These are phyloP conservation scores for Epichloe baconii DNA, from an alignment of 2,329 filamentous ascomycete species.

Conservation along the genomic window DNA sequence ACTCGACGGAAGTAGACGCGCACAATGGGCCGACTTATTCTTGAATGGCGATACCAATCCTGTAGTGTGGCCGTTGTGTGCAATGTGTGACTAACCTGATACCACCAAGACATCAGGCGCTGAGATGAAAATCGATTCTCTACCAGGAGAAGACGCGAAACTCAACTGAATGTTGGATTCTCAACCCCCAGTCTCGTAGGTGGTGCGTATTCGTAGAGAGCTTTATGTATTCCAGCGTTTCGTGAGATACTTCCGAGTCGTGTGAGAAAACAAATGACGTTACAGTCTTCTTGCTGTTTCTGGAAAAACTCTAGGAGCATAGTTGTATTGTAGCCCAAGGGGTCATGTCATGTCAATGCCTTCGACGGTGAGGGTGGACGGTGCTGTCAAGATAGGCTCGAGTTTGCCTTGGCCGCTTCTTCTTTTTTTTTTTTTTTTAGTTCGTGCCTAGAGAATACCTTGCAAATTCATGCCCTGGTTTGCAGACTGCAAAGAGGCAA, in stretches of 20 bases:
- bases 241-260: not conserved
- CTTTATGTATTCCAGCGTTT: not conserved
- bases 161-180: not conserved
- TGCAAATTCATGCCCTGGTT: not conserved
- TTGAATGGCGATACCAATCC: constrained; percentile 41
- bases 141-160: not conserved
- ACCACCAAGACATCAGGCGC: not conserved
- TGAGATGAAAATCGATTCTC: not conserved
- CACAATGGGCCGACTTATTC: constrained; percentile 20
- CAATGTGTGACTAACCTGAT: not conserved
- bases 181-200: not conserved
- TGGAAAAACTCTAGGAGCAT: not conserved
- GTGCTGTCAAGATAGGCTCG: constrained; percentile 9
- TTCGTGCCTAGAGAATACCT: constrained; percentile 1
- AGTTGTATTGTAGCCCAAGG: not conserved
- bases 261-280: not conserved
- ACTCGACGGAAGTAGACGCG: no score
- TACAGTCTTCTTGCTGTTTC: not conserved
- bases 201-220: not conserved
- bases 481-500: not conserved
- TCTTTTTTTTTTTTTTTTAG: not conserved
- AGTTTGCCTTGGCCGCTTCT: not conserved
- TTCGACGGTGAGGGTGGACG: not conserved
- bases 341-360: not conserved
- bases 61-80: constrained; percentile 20